Base-by-base conservation (phyloP, 257 asterid genomes). In the Misopates orontium region DNA sequence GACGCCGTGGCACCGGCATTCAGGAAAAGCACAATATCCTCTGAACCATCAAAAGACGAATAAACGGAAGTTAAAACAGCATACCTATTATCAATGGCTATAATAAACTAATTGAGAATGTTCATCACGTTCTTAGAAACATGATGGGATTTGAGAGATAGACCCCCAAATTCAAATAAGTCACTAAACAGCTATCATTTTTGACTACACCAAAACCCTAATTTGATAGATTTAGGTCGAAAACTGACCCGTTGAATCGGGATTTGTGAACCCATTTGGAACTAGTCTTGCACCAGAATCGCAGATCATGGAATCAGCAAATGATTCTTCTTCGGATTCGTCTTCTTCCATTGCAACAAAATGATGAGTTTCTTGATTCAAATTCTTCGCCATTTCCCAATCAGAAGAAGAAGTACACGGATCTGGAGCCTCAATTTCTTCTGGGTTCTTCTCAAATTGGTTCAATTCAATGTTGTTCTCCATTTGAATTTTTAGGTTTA, bases 221-320 rank as follows among this genome's bases (percentile, higher is more conserved):
- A 63, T 51, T 17, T 22, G 1, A 22, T 11, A 71, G 32, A 16
- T 51, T 20, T 45, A 52, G 56, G 10, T 4, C 42, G 11, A 9
- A 41, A 8, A 63, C 84, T 52, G 60, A 94, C 99, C 96, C 73
- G 80, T 31, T 68, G 86, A 82, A 62, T 51, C 68, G 60, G 87
- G 74, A 63, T 51, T 77, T 2, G 70, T 31, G 71, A 88, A 80
- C 41, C 99, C 99, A 49, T 54, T 74, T 0, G 75, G 83, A 56
- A 90, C 82, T 18, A 94, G 60, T 64, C 69, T 79, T 11, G 97
- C 85, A 60, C 84, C 84, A 42, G 83, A 68, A 71, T 85, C 91
- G 55, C 96, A 90, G 61, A 88, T 79, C 96, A 90, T 90, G 6
- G 80, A 74, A 73, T 89, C 95, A 53, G 86, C 81, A 62, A 82